Evolutionary conservation across 805 yeast species (phyloP), one percentile per base, ranked within the genome.

Genomic region (Zygosaccharomyces bisporus): DNA sequence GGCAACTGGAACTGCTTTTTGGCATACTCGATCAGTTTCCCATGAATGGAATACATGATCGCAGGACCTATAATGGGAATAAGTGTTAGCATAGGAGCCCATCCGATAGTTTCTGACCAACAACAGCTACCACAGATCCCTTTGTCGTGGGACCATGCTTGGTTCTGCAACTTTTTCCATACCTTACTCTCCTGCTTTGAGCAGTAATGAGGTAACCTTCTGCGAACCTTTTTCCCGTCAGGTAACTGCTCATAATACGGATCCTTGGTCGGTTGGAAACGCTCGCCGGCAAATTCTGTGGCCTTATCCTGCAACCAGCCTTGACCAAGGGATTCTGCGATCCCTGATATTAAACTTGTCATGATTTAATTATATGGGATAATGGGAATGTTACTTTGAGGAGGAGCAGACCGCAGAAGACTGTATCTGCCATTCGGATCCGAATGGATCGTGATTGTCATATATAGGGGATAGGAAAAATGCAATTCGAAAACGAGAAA

Each of bases 131-230:
- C 95, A 61, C 85, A 71, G 56, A 87, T 77, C 60, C 95, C 86
- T 52, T 76, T 75, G 61, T 91, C 98, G 59, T 91, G 89, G 12
- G 75, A 57, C 96, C 96, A 90, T 0, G 97, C 97, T 48, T 78
- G 74, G 40, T 68, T 72, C 57, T 83, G 90, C n/a, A 89, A 69
- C 19, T 62, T 67, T 58, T 81, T 84, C 95, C 93, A 91, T 6
- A 73, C 68, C 54, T 76, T 75, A 37, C 74, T 76, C 51, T 88
- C 93, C 30, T 72, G 68, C 41, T 76, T 75, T 2, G 80, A 69
- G 16, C 80, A 74, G 16, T 74, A 73, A 2, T 71, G 74, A 1
- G 90, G 86, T 10, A 86, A 72, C 49, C 75, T 74, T 25, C 88
- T 71, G 47, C 79, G 74, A 39, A 73, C 73, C 9, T 79, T 61